These are phyloP conservation scores for Rhizodiscina lignyota DNA, from an alignment of 495 filamentous ascomycete species.

Conservation along the genomic window DNA sequence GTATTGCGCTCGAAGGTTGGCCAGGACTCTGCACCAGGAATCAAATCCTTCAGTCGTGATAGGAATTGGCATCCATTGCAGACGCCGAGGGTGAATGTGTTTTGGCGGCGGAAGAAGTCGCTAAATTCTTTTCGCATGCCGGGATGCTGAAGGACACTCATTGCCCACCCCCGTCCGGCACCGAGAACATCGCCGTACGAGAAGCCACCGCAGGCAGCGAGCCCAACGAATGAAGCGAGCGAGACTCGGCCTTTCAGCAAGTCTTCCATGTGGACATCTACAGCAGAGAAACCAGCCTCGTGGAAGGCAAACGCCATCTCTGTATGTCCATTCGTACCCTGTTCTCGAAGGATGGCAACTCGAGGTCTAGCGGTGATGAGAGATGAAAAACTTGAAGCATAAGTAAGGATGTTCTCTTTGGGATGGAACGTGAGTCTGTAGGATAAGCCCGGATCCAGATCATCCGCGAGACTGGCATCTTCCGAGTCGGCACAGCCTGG, in stretches of 20 bases:
- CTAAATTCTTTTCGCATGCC: conserved; percentile 62
- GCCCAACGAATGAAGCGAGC: conserved; percentile 64
- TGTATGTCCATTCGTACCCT: conserved; percentile 86
- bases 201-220: conserved; percentile 93
- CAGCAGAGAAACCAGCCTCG: conserved; percentile 72
- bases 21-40: conserved; percentile 75
- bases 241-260: conserved; percentile 61
- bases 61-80: conserved; percentile 98
- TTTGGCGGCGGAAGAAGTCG: conserved; percentile 69
- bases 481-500: conserved; percentile 76
- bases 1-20: conserved; percentile 74
- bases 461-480: conserved; percentile 58
- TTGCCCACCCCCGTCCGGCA: conserved; percentile 93
- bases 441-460: conserved; percentile 63
- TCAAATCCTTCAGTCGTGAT: conserved; percentile 61
- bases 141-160: conserved; percentile 72
- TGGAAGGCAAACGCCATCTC: conserved; percentile 98
- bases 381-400: conserved; percentile 51
- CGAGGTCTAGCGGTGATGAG: conserved; percentile 58
- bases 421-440: conserved; percentile 77
- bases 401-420: conserved; percentile 52
- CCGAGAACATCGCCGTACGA: conserved; percentile 94
- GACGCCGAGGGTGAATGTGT: conserved; percentile 87
- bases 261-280: conserved; percentile 97
- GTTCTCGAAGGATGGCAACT: conserved; percentile 87